These are phyloP conservation scores for Cutaneotrichosporon sp. DNA, from an alignment of 1,284 basidiomycete species.

Conservation along the genomic window DNA sequence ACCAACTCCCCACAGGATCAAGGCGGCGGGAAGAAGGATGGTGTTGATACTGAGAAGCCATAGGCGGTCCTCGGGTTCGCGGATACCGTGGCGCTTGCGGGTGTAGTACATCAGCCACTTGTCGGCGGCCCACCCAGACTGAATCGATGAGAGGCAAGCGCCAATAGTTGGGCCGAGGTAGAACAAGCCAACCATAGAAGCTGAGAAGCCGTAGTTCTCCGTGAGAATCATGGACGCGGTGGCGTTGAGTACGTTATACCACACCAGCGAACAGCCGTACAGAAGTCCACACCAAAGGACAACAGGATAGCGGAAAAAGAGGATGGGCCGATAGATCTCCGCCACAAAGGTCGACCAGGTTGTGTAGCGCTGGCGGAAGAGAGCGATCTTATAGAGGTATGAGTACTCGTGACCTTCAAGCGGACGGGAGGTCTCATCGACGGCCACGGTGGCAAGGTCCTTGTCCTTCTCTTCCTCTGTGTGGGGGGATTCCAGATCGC, in stretches of 20 bases:
- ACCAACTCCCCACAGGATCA: conserved; percentile 32
- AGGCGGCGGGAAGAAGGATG: conserved; percentile 22
- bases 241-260: conserved; percentile 28
- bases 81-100: conserved; percentile 22
- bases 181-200: conserved; percentile 23
- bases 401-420: conserved; percentile 9
- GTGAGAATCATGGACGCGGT: conserved; percentile 18
- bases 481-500: neutral
- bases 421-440: neutral
- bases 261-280: conserved; percentile 23
- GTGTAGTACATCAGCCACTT: conserved; percentile 17
- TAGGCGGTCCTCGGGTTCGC: conserved; percentile 34
- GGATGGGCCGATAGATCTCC: conserved; percentile 21
- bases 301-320: conserved; percentile 20
- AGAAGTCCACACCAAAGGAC: conserved; percentile 22
- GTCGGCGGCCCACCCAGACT: conserved; percentile 23
- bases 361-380: conserved; percentile 14
- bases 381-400: conserved; percentile 4
- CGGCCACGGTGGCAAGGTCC: neutral
- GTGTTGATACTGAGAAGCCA: conserved; percentile 20
- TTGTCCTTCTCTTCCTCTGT: neutral
- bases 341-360: conserved; percentile 5
- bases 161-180: conserved; percentile 28
- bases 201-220: conserved; percentile 14
- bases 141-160: conserved; percentile 12